phyloP scores from a whole-genome alignment of 345 rosid genomes.

The Raphanus raphanistrum region DNA sequence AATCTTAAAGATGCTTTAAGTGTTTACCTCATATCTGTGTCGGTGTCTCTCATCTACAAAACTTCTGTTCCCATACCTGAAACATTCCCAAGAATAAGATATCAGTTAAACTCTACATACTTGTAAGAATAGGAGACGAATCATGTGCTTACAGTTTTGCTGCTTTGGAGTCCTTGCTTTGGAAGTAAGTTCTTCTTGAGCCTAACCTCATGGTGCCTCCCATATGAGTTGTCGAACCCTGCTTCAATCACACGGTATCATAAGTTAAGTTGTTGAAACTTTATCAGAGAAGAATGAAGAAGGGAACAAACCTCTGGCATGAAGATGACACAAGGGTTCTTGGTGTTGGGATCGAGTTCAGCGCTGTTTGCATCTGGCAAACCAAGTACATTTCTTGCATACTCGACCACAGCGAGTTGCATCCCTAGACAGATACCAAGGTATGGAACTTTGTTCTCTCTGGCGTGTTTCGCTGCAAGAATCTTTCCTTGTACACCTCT shows the following conservation, averaged over 20 bases:
- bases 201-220: constrained; percentile 48
- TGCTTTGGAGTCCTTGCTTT: constrained; percentile 39
- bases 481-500: constrained; percentile 97
- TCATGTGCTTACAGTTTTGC: constrained; percentile 37
- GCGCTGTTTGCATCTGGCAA: constrained; percentile 84
- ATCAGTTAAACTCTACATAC: constrained; percentile 3
- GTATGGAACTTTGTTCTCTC: constrained; percentile 82
- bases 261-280: neutral
- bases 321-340: constrained; percentile 80
- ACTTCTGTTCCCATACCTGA: constrained; percentile 70
- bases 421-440: constrained; percentile 97
- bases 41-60: constrained; percentile 92
- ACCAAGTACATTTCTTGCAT: constrained; percentile 75
- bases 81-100: constrained; percentile 2
- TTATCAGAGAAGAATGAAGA: neutral
- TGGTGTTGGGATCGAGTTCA: constrained; percentile 75
- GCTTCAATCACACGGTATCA: constrained; percentile 8
- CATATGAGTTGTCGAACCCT: constrained; percentile 45
- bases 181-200: constrained; percentile 41
- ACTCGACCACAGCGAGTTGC: constrained; percentile 96
- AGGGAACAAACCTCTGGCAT: constrained; percentile 86
- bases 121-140: neutral
- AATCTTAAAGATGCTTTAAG: constrained; percentile 8
- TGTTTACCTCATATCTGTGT: constrained; percentile 84
- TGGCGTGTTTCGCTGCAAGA: constrained; percentile 81